Base-by-base conservation (phyloP, 129 eudicot species). In the Flaveria robusta region DNA sequence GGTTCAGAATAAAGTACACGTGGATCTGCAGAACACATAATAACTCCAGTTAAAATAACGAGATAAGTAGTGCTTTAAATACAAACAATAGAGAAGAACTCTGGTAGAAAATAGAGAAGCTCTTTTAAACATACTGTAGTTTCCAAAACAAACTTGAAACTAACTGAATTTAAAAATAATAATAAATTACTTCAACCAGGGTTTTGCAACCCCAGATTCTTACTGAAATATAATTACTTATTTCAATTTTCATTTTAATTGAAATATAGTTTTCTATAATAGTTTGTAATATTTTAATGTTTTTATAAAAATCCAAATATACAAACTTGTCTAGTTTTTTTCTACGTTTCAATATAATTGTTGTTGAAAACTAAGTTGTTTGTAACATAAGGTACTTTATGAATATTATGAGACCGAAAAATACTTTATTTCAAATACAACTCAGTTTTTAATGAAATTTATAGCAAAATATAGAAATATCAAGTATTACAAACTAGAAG, bases 1-100 rank as follows among this genome's bases (percentile, higher is more conserved):
- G 98, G 97, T 81, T 93, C 97, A 16, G 91, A 90, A 77, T 93
- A 91, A 86, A 86, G 66, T 46, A 93, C 98, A 23, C 98, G 97
- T 51, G 98, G 86, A 86, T 93, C 98, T 93, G 93, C 74, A 72
- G 14, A 74, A 86, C 47, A 78, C 5, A 50, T 34, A 37, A 68
- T 49, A 49, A 63, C 34, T 65, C 66, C 31, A 27, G 47, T 70
- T 77, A 59, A 31, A 46, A 34, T 1, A 50, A 31, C 9, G 16
- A 74, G 15, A 14, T 47, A 80, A 54, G 60, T 31, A 70, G 62
- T 31, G 67, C 45, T 16, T 49, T 6, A 41, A 42, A 43, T 46
- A 46, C 5, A 74, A 46, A 43, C 24, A 60, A 19, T 7, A 18
- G 60, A 54, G 7, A 54, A 7, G 12, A 50, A 50, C 52, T 50